These are phyloP conservation scores for Cystofilobasidium capitatum DNA, from an alignment of 768 basidiomycete genomes.

Conservation along the genomic window DNA sequence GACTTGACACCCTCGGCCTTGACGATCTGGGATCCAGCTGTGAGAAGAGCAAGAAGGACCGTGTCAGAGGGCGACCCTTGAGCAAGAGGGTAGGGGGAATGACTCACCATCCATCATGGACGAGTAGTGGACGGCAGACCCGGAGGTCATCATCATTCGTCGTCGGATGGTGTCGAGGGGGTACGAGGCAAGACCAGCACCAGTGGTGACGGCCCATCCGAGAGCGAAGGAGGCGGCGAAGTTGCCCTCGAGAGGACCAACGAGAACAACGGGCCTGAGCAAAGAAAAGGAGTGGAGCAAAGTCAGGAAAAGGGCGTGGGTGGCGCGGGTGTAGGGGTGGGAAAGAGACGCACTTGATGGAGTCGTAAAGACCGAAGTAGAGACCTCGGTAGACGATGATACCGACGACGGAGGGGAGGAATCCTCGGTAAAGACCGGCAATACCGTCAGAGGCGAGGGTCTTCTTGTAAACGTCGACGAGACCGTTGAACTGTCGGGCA, in stretches of 20 bases:
- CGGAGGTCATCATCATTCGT: constrained; percentile 99
- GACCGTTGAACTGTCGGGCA: constrained; percentile 73
- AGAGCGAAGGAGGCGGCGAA: constrained; percentile 95
- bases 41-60: constrained; percentile 42
- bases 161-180: constrained; percentile 57
- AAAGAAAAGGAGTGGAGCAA: constrained; percentile 28
- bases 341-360: constrained; percentile 32
- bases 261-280: constrained; percentile 82
- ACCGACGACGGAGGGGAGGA: constrained; percentile 96
- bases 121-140: constrained; percentile 89
- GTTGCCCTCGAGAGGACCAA: constrained; percentile 86
- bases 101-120: constrained; percentile 98
- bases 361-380: constrained; percentile 93
- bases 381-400: constrained; percentile 99
- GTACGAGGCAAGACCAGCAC: constrained; percentile 31
- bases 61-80: constrained; percentile 91
- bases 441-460: constrained; percentile 66
- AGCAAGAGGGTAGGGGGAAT: no score
- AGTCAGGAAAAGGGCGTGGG: neutral
- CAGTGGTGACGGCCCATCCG: constrained; percentile 92
- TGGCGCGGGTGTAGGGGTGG: neutral
- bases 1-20: constrained; percentile 85
- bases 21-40: constrained; percentile 79
- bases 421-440: constrained; percentile 98
- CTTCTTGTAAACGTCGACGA: constrained; percentile 54